phyloP scores from a whole-genome alignment of 129 eudicot genomes.

The sunflower (Helianthus annuus) region HanXRQr2.0-SUNRISE NC_035433.2:53469677-53470176 shows the following conservation, averaged over 20 bases:
- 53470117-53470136: slow-evolving; percentile 53
- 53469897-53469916: slow-evolving; percentile 42
- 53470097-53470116: slow-evolving; percentile 66
- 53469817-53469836: slow-evolving; percentile 41
- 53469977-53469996: slow-evolving; percentile 42
- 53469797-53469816: slow-evolving; percentile 60
- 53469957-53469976: slow-evolving; percentile 30
- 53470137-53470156: slow-evolving; percentile 66
- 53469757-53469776: slow-evolving; percentile 36
- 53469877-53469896: slow-evolving; percentile 46
- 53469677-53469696: slow-evolving; percentile 65
- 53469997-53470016: slow-evolving; percentile 56
- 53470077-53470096: slow-evolving; percentile 47
- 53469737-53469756: slow-evolving; percentile 52
- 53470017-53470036: slow-evolving; percentile 90
- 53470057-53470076: slow-evolving; percentile 9
- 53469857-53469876: slow-evolving; percentile 44
- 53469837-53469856: slow-evolving; percentile 38
- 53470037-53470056: slow-evolving; percentile 81
- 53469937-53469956: slow-evolving; percentile 35
- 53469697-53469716: slow-evolving; percentile 92
- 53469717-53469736: slow-evolving; percentile 79
- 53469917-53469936: slow-evolving; percentile 42
- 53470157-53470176: slow-evolving; percentile 53
- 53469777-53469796: slow-evolving; percentile 43